Base-by-base conservation (phyloP, 495 filamentous ascomycete genomes). In the Neurospora sp. region DNA sequence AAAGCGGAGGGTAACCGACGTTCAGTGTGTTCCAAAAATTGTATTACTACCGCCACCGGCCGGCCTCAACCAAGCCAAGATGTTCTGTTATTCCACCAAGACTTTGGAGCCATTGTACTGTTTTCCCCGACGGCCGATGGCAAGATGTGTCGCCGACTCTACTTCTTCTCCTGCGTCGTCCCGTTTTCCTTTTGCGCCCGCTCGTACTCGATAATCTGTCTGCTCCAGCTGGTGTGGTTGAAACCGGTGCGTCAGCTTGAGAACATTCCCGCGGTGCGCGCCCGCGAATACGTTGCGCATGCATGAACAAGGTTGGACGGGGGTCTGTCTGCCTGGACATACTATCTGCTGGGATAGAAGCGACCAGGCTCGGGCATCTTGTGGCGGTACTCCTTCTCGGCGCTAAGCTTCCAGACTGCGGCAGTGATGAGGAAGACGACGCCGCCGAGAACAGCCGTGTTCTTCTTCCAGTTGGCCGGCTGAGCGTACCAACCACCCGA, bases 281-380 rank as follows among this genome's bases (percentile, higher is more conserved):
- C 10, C 20, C n/a, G 48, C 48, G 5, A 59, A 59, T 7, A 27
- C 20, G 48, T 27, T 59, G 14, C 14, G 53, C 27, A 65, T 31
- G 22, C 20, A 10, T n/a, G 35, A 37, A 59, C 10, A 11, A 70
- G 10, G 7, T 14, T 37, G 53, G 6, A 16, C 2, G 74, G 71
- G 22, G 61, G 16, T 39, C 42, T 46, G 42, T 20, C 42, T 20
- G n/a, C 18, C 41, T 41, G 11, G 70, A 90, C 94, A 78, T 86
- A 95, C 96, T 96, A 92, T 90, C 96, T 90, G 85, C 94, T 98
- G 31, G 96, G 96, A 85, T 89, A 98, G 87, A 98, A 98, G 76
- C 93, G 86, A 74, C 87, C 90, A 42, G 89, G 87, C 81, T 97
- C 94, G 46, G 96, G 96, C 89, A 97, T 94, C 81, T 88, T 90